phyloP scores from a whole-genome alignment of 2,329 filamentous ascomycete species.

The Aspergillus uvarum region DNA sequence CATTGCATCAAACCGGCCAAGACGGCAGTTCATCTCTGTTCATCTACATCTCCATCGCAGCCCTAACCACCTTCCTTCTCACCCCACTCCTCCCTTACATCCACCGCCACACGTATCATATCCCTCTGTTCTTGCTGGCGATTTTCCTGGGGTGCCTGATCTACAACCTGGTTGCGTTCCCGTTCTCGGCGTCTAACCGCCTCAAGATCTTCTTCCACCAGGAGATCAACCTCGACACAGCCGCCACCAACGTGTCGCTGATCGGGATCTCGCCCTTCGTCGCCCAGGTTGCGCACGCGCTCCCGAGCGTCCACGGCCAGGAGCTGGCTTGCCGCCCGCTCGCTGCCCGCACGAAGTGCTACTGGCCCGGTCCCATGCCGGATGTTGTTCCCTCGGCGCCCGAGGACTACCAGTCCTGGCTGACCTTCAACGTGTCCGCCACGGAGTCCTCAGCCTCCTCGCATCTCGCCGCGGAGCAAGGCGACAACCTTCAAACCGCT shows the following conservation, averaged over 20 bases:
- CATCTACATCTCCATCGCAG: slow-evolving; percentile 69
- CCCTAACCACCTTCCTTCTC: slow-evolving; percentile 69
- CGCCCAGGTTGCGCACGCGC: slow-evolving; percentile 61
- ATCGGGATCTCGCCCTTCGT: slow-evolving; percentile 68
- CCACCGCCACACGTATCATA: slow-evolving; percentile 78
- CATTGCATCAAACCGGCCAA: slow-evolving; percentile 75
- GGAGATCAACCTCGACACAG: slow-evolving; percentile 71
- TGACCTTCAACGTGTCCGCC: slow-evolving; percentile 62
- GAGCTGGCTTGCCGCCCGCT: slow-evolving; percentile 53
- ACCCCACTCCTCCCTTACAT: slow-evolving; percentile 79
- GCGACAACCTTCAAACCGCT: slow-evolving; percentile 47
- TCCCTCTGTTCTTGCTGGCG: slow-evolving; percentile 73
- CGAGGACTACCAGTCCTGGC: slow-evolving; percentile 55
- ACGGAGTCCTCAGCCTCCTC: slow-evolving; percentile 23
- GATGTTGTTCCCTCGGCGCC: slow-evolving; percentile 53
- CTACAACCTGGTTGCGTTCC: slow-evolving; percentile 85
- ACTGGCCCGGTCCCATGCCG: slow-evolving; percentile 68
- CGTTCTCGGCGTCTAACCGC: slow-evolving; percentile 75
- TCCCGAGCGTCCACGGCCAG: slow-evolving; percentile 70
- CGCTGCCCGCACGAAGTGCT: slow-evolving; percentile 58
- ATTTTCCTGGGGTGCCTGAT: slow-evolving; percentile 73
- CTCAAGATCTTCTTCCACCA: slow-evolving; percentile 90
- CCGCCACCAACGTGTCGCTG: slow-evolving; percentile 68
- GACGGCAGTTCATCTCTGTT: slow-evolving; percentile 74
- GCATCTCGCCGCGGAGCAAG: neutral